A percentile compares a stretch with the other conserved stretches of the same genome.
Conservation (phyloP, 2,329 filamentous ascomycete genomes). For the Berkeleyomyces rouxiae region DNA sequence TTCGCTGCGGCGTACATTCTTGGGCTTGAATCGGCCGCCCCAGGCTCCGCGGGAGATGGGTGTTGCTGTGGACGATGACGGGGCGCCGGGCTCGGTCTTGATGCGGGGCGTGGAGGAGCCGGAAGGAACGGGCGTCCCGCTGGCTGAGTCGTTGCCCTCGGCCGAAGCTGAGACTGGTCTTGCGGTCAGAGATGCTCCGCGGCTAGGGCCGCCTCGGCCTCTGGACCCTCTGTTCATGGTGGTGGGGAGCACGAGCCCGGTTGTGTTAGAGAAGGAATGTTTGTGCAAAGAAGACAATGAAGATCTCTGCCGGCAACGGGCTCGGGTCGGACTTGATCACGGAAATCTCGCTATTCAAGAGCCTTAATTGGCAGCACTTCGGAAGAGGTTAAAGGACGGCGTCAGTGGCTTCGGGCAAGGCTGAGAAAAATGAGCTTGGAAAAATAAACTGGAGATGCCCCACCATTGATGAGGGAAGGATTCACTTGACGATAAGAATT, state of each 20-base stretch:
- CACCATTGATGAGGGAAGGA: background rate
- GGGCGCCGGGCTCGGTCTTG: constrained; percentile 3
- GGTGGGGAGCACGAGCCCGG: background rate
- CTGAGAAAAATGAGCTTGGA: background rate
- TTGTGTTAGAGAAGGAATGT: no score
- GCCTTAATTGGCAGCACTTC: no score
- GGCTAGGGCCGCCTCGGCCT: constrained; percentile 8
- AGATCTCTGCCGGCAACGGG: no score
- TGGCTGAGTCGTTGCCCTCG: background rate
- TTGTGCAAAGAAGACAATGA: no score
- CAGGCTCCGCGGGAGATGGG: constrained; percentile 15
- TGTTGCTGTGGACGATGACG: background rate
- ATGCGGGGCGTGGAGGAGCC: background rate
- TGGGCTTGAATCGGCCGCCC: constrained; percentile 29
- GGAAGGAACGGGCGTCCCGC: background rate
- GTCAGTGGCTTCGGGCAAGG: background rate
- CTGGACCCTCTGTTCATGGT: constrained; percentile 4
- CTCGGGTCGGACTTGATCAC: no score
- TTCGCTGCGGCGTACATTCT: constrained; percentile 33
- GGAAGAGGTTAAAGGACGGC: background rate
- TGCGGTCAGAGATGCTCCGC: constrained; percentile 11
- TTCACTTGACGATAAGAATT: background rate
- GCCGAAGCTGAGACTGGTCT: background rate
- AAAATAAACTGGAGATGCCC: constrained; percentile 2
- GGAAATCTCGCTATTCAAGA: no score